phyloP scores from a whole-genome alignment of 305 asterid genomes.

The Nicotiana rustica region DNA sequence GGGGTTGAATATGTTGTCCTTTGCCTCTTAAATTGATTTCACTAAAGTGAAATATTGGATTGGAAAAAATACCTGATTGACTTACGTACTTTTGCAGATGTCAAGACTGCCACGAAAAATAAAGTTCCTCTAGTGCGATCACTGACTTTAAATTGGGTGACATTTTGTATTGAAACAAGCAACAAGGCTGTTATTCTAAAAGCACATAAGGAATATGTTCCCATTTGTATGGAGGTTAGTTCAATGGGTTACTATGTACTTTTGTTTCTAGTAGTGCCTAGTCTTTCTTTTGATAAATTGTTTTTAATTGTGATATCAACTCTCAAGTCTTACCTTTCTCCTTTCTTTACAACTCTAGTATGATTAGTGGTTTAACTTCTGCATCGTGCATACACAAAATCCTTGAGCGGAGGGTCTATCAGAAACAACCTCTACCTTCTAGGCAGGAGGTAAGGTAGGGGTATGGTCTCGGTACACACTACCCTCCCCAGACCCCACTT shows the following conservation, averaged over 20 bases:
- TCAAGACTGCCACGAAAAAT: constrained; percentile 90
- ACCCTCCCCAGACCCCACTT: too few relatives aligned
- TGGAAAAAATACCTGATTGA: constrained; percentile 26
- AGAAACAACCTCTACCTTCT: too few relatives aligned
- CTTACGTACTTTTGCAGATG: constrained; percentile 68
- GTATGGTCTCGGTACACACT: too few relatives aligned
- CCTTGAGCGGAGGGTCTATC: too few relatives aligned
- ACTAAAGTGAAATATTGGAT: not conserved
- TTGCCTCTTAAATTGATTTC: constrained; percentile 23
- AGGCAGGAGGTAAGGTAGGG: too few relatives aligned
- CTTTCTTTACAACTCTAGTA: too few relatives aligned
- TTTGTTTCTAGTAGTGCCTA: not conserved
- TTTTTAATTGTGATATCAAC: too few relatives aligned
- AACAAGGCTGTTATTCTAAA: constrained; percentile 85
- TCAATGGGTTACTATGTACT: not conserved
- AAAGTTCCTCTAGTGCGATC: constrained; percentile 99
- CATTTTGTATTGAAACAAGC: constrained; percentile 97
- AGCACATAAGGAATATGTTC: constrained; percentile 96
- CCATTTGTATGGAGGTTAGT: constrained; percentile 99
- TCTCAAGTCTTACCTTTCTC: too few relatives aligned
- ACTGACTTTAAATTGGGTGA: constrained; percentile 88
- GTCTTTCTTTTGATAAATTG: constrained; percentile 21
- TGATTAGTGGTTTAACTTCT: not conserved
- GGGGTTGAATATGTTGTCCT: not conserved
- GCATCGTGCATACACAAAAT: not conserved